Percentiles rank a stretch among this genome's conserved stretches.
These are phyloP conservation scores for Tulasnella sp. DNA, from an alignment of 768 basidiomycete species.

Conservation along the genomic window DNA sequence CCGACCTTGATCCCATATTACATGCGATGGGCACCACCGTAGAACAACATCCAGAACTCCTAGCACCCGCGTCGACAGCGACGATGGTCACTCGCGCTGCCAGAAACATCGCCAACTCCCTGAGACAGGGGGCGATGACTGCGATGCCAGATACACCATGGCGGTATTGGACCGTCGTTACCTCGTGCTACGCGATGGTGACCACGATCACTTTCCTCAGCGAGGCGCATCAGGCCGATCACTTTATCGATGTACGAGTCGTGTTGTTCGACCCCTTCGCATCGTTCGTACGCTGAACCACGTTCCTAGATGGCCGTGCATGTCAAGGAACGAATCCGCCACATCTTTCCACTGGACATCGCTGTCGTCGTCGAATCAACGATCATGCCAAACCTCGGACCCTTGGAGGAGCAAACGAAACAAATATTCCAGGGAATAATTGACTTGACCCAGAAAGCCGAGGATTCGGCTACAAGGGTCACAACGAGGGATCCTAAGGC, in stretches of 20 bases:
- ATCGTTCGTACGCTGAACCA: background rate
- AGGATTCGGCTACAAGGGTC: slow-evolving; percentile 20
- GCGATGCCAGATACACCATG: background rate
- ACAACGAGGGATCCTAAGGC: slow-evolving; percentile 19
- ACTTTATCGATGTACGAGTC: background rate
- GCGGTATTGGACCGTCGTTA: background rate
- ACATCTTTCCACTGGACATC: slow-evolving; percentile 33
- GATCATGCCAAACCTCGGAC: slow-evolving; percentile 24
- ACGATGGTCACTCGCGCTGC: slow-evolving; percentile 33
- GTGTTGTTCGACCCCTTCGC: background rate
- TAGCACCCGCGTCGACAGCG: slow-evolving; percentile 24
- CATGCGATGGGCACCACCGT: slow-evolving; percentile 22
- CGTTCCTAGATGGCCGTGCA: slow-evolving; percentile 20
- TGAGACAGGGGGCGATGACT: background rate
- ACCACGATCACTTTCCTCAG: background rate
- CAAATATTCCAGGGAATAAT: background rate
- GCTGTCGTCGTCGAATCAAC: slow-evolving; percentile 31
- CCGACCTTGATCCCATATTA: slow-evolving; percentile 18
- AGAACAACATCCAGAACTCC: slow-evolving; percentile 16
- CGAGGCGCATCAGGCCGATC: background rate
- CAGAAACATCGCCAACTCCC: slow-evolving; percentile 26
- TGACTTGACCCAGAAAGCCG: background rate
- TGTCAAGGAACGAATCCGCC: slow-evolving; percentile 16
- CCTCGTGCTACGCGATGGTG: background rate
- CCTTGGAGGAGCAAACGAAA: background rate